phyloP scores from a whole-genome alignment of 106 monocot species.

The Acorus calamus region DNA sequence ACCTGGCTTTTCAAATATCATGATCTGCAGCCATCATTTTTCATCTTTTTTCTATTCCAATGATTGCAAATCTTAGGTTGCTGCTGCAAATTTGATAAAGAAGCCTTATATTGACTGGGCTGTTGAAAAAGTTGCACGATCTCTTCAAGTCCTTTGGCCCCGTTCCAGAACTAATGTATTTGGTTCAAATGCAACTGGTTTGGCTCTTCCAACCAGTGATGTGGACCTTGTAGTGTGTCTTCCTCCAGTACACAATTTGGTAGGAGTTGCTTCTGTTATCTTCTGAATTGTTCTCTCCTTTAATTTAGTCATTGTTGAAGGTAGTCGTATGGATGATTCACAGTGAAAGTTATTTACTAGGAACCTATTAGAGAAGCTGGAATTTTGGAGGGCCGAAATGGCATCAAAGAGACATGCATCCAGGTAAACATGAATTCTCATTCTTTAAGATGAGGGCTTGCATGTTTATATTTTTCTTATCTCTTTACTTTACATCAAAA shows the following conservation, averaged over 20 bases:
- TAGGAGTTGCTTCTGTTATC: slow-evolving; percentile 22
- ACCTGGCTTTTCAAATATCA: too few relatives aligned
- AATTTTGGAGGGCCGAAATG: slow-evolving; percentile 97
- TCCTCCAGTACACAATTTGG: slow-evolving; percentile 98
- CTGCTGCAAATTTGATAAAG: slow-evolving; percentile 66
- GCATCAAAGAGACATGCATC: slow-evolving; percentile 97
- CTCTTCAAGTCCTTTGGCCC: slow-evolving; percentile 97
- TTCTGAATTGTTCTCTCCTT: background rate
- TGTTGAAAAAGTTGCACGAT: slow-evolving; percentile 74
- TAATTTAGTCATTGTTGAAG: background rate
- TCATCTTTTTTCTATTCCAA: background rate
- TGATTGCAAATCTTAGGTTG: slow-evolving; percentile 51
- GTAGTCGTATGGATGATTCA: background rate
- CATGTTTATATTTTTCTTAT: background rate
- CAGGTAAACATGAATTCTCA: slow-evolving; percentile 40
- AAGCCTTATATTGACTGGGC: slow-evolving; percentile 93
- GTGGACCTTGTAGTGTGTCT: slow-evolving; percentile 98
- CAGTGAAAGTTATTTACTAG: slow-evolving; percentile 28
- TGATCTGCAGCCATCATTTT: too few relatives aligned
- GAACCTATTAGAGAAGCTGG: slow-evolving; percentile 99
- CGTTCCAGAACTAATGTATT: slow-evolving; percentile 85
- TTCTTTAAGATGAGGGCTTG: background rate
- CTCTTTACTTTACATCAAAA: background rate
- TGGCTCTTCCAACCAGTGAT: slow-evolving; percentile 94
- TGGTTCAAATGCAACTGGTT: slow-evolving; percentile 96